Conservation (phyloP, 116 monocot species). For the Phalaenopsis hybrid region DNA sequence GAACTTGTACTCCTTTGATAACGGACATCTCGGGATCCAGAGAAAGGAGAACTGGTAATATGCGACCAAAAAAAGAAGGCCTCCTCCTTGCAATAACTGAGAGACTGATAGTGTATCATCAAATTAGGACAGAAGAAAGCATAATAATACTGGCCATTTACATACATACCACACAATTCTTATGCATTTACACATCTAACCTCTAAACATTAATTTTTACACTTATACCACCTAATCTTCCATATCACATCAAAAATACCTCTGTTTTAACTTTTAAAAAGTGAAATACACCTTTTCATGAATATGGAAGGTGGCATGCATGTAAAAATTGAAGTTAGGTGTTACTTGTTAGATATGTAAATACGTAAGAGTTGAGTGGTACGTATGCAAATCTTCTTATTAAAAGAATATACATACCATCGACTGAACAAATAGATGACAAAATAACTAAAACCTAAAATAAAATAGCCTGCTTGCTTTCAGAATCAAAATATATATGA, state of each 20-base stretch:
- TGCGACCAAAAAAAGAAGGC: constrained; percentile 89
- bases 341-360: too few species aligned
- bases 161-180: too few species aligned
- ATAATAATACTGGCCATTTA: neutral
- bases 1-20: constrained; percentile 56
- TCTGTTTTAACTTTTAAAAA: too few species aligned
- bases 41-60: constrained; percentile 76
- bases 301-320: too few species aligned
- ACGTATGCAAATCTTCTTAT: too few species aligned
- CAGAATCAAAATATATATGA: neutral
- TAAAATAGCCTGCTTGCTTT: neutral
- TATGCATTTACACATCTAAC: too few species aligned
- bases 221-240: too few species aligned
- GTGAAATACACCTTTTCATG: too few species aligned
- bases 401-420: neutral
- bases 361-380: too few species aligned
- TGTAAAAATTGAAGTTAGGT: too few species aligned
- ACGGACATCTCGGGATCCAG: constrained; percentile 72
- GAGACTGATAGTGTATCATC: constrained; percentile 41
- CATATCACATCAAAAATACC: too few species aligned
- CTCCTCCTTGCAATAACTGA: constrained; percentile 85
- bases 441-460: neutral
- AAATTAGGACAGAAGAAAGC: constrained; percentile 11
- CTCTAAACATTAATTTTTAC: too few species aligned
- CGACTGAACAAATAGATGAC: neutral